Evolutionary conservation across 73 alveolate species (phyloP), one percentile per base, ranked within the genome.

Genomic region (Urostyla sp.): DNA sequence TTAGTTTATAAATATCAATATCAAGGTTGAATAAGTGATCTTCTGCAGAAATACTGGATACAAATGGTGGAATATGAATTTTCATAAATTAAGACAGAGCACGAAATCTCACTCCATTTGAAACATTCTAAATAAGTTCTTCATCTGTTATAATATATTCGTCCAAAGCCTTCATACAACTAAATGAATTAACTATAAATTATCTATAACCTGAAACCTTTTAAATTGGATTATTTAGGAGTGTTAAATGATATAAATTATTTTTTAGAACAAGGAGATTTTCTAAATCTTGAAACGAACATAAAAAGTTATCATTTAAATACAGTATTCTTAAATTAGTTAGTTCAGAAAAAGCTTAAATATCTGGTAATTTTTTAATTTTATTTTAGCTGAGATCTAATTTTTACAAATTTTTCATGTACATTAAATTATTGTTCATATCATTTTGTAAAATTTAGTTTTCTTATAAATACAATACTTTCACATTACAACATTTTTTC

Each of bases 191-290:
- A 6, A 48, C 87, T 18, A 75, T 28, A 24, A 56, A 40, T 26
- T 54, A 66, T 44, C 87, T 55, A 38, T 75, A 75, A 1, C 87
- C 87, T 13, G 87, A 57, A 18, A 75, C 55, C 43, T 75, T 23
- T 8, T 66, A 36, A 21, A 54, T 34, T 32, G 87, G 87, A 55
- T 75, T 75, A 48, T 59, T 20, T 32, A 38, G 35, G 23, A 75
- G 27, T 2, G 87, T 75, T 0, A 75, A 51, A 28, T 75, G 87
- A 8, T 56, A 35, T 18, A 75, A 0, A 6, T 4, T 10, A n/a
- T 66, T 61, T n/a, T 31, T 1, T 11, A n/a, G n/a, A n/a, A 49
- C 66, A 7, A 40, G 8, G 3, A 75, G 38, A 38, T 28, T 36
- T 3, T 37, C 15, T 28, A 75, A 21, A 21, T 75, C 76, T 10